A percentile compares a stretch with the other conserved stretches of the same genome.
Evolutionary conservation across 2,329 filamentous ascomycete genomes (phyloP).

Genomic region (Colletotrichum filicis): DNA sequence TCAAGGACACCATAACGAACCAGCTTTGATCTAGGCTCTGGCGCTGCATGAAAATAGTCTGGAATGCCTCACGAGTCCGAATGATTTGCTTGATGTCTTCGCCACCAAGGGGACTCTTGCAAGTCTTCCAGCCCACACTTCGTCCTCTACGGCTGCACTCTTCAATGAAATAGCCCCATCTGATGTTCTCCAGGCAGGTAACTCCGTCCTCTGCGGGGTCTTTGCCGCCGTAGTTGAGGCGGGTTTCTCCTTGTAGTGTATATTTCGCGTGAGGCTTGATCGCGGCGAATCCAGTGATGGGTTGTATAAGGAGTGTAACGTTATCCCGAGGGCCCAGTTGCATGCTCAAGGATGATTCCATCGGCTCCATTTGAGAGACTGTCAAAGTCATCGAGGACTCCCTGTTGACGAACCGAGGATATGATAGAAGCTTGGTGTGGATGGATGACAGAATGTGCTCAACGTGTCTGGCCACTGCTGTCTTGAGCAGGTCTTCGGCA

Average conservation of each 20-base stretch:
- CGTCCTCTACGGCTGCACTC: constrained; percentile 70
- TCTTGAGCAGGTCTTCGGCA: constrained; percentile 77
- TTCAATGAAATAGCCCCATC: constrained; percentile 70
- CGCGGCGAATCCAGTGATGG: constrained; percentile 80
- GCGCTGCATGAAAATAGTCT: constrained; percentile 76
- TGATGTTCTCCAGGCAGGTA: constrained; percentile 67
- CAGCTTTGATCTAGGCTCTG: constrained; percentile 78
- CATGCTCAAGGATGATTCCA: constrained; percentile 74
- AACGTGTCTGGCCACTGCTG: constrained; percentile 80
- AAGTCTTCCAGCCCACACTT: constrained; percentile 71
- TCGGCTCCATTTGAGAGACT: constrained; percentile 70
- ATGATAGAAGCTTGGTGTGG: constrained; percentile 67
- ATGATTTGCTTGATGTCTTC: constrained; percentile 70
- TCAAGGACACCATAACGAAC: constrained; percentile 77
- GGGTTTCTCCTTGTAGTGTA: constrained; percentile 68
- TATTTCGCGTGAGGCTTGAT: constrained; percentile 73
- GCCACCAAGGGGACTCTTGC: constrained; percentile 58
- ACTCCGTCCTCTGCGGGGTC: constrained; percentile 69
- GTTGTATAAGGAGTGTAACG: constrained; percentile 76
- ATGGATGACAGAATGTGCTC: constrained; percentile 77
- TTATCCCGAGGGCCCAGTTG: constrained; percentile 73
- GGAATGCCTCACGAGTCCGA: constrained; percentile 72
- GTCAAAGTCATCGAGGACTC: constrained; percentile 68
- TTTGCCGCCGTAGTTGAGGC: constrained; percentile 68
- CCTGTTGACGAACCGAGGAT: constrained; percentile 70